Evolutionary conservation across 331 rosid genomes (phyloP).

Genomic region (Acacia concinna): DNA sequence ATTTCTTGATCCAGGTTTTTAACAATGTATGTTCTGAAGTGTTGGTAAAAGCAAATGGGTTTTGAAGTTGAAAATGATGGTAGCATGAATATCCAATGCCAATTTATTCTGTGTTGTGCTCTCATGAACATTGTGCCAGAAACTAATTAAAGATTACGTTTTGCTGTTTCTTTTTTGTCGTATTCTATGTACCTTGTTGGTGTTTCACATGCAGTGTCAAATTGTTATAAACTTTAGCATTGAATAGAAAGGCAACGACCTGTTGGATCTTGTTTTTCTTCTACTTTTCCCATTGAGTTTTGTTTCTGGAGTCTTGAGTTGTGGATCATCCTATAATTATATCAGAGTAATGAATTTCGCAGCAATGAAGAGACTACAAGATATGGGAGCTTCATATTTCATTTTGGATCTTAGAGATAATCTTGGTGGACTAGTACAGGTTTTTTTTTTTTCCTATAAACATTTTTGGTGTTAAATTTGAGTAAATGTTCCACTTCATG

Average conservation of each 20-base stretch:
- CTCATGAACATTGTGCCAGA: background rate
- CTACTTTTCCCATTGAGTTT: background rate
- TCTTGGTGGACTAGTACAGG: constrained; percentile 98
- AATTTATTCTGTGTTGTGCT: background rate
- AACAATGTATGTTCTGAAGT: background rate
- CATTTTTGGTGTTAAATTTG: constrained; percentile 6
- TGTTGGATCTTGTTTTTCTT: constrained; percentile 3
- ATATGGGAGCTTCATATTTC: constrained; percentile 84
- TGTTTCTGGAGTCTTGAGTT: background rate
- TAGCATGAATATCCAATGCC: background rate
- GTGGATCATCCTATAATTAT: constrained; percentile 9
- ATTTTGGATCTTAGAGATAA: constrained; percentile 94
- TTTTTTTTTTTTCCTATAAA: constrained; percentile 35
- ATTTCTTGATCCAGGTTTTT: background rate
- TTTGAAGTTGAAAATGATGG: background rate
- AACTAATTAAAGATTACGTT: constrained; percentile 1
- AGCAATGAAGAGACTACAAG: constrained; percentile 92
- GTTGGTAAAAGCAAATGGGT: background rate
- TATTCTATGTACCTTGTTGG: background rate
- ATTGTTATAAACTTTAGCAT: background rate
- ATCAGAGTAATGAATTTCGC: constrained; percentile 43
- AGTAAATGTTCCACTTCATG: constrained; percentile 14
- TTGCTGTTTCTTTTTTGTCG: background rate
- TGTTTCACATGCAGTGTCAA: constrained; percentile 12
- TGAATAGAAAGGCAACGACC: constrained; percentile 8